Percentiles rank a stretch among this genome's conserved stretches.
phyloP scores from a whole-genome alignment of 768 basidiomycete species.

The Trametes cubensis region DNA sequence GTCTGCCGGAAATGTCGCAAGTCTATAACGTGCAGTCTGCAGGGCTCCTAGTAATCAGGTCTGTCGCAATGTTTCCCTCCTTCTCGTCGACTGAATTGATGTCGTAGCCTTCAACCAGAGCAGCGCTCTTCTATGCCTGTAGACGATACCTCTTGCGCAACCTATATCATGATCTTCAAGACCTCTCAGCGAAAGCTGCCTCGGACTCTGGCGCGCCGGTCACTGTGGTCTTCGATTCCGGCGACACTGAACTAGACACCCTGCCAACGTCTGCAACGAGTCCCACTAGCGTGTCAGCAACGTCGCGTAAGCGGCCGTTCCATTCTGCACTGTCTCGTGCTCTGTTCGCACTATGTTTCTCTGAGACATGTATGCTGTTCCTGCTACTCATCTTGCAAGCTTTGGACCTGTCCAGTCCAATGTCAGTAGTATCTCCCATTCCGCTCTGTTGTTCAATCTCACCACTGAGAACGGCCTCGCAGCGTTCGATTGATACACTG shows the following conservation, averaged over 20 bases:
- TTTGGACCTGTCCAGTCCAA: slow-evolving; percentile 51
- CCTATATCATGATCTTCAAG: slow-evolving; percentile 62
- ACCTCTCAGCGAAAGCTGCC: slow-evolving; percentile 39
- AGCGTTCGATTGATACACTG: slow-evolving; percentile 72
- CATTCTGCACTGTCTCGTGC: slow-evolving; percentile 61
- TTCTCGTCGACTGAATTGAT: not conserved
- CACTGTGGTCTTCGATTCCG: slow-evolving; percentile 22
- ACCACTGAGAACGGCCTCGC: not conserved
- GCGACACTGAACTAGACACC: slow-evolving; percentile 41
- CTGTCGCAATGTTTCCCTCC: no score
- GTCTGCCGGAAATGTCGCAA: no score
- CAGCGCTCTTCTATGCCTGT: slow-evolving; percentile 57
- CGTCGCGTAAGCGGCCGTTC: slow-evolving; percentile 33
- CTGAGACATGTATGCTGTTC: slow-evolving; percentile 76
- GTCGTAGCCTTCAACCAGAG: slow-evolving; percentile 36
- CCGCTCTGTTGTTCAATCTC: not conserved
- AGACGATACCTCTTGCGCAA: slow-evolving; percentile 59
- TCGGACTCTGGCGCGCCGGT: slow-evolving; percentile 12
- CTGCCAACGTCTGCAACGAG: slow-evolving; percentile 42
- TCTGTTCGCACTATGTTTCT: slow-evolving; percentile 71
- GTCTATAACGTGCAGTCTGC: slow-evolving; percentile 3
- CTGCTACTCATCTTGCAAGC: slow-evolving; percentile 74
- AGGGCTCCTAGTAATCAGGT: slow-evolving; percentile 2
- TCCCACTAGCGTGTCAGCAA: not conserved
- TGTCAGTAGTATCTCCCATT: slow-evolving; percentile 45